These are phyloP conservation scores for Solanum piurae DNA, from an alignment of 257 asterid species.

Conservation along the genomic window DNA sequence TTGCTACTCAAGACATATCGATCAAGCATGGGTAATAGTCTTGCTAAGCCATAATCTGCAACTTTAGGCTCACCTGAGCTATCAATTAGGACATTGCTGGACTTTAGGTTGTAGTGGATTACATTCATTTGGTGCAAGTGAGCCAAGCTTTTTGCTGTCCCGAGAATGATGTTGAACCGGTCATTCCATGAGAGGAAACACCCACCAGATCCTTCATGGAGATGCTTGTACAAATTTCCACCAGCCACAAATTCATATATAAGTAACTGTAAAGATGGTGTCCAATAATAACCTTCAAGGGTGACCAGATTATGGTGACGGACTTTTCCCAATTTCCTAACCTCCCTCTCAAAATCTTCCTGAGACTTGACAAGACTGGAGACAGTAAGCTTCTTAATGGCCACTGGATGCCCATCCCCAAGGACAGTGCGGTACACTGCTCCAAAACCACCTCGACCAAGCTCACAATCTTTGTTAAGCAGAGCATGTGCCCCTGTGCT, in stretches of 20 bases:
- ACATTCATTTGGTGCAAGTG: slow-evolving; percentile 62
- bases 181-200: slow-evolving; percentile 60
- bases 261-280: slow-evolving; percentile 75
- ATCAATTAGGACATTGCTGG: slow-evolving; percentile 66
- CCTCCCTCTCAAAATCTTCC: slow-evolving; percentile 77
- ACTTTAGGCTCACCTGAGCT: slow-evolving; percentile 62
- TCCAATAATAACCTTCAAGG: slow-evolving; percentile 90
- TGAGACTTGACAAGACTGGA: slow-evolving; percentile 75
- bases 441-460: slow-evolving; percentile 93
- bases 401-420: slow-evolving; percentile 65
- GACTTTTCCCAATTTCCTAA: slow-evolving; percentile 50
- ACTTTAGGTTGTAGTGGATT: slow-evolving; percentile 76
- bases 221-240: slow-evolving; percentile 67
- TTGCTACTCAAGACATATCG: slow-evolving; percentile 78
- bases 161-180: slow-evolving; percentile 56
- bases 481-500: slow-evolving; percentile 70
- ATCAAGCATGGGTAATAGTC: slow-evolving; percentile 64
- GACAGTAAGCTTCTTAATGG: slow-evolving; percentile 78
- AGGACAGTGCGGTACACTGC: slow-evolving; percentile 70
- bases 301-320: slow-evolving; percentile 53
- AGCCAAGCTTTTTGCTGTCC: slow-evolving; percentile 70
- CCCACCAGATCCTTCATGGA: slow-evolving; percentile 53
- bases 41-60: slow-evolving; percentile 74
- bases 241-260: slow-evolving; percentile 69
- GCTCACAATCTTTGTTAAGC: slow-evolving; percentile 81